Evolutionary conservation across 352 stramenopile genomes (phyloP).

Genomic region (Phytophthora vignae): DNA sequence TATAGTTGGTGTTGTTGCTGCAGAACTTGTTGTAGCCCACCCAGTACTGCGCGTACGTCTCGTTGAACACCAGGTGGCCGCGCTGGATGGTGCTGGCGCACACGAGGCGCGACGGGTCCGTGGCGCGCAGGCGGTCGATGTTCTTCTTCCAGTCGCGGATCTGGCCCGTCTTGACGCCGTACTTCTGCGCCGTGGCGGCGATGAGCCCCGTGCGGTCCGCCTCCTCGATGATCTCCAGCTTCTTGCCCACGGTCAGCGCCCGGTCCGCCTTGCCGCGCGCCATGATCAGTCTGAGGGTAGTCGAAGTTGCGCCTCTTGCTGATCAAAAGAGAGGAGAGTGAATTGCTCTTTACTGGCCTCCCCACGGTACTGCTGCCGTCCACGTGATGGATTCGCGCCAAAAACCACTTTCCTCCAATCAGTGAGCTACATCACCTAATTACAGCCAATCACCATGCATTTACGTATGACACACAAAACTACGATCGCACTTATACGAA

Average conservation of each 20-base stretch:
- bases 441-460: background rate
- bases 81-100: constrained; percentile 85
- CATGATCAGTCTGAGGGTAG: constrained; percentile 40
- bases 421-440: background rate
- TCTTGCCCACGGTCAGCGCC: constrained; percentile 87
- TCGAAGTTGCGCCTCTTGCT: constrained; percentile 7
- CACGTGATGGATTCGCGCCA: background rate
- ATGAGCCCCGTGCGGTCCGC: constrained; percentile 83
- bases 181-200: constrained; percentile 82
- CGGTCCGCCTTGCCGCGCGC: constrained; percentile 83
- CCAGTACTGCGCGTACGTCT: constrained; percentile 91
- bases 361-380: constrained; percentile 32
- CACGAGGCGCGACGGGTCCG: constrained; percentile 82
- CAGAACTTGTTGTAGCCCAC: constrained; percentile 92
- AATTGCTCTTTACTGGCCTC: constrained; percentile 57
- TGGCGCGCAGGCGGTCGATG: constrained; percentile 76
- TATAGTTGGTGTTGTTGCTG: constrained; percentile 73
- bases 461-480: background rate
- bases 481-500: constrained; percentile 10
- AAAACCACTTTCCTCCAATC: constrained; percentile 9
- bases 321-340: constrained; percentile 32
- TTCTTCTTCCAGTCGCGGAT: constrained; percentile 92
- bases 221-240: constrained; percentile 91
- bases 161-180: constrained; percentile 87
- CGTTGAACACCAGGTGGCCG: constrained; percentile 87